These are phyloP conservation scores for Entomortierella chlamydospora DNA, from an alignment of 192 early-diverging fungal species.

Conservation along the genomic window DNA sequence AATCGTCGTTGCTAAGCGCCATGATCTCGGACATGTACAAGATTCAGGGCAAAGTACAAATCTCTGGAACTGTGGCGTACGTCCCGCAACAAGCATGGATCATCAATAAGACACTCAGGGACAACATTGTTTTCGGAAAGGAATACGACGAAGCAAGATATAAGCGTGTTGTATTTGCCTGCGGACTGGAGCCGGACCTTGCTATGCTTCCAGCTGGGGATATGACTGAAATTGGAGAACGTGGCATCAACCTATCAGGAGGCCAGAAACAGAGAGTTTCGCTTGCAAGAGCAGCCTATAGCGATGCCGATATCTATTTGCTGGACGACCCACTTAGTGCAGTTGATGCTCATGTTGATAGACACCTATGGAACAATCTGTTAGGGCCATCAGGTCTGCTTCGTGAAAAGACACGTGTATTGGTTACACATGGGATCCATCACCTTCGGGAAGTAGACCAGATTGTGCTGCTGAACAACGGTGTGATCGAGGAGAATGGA, in stretches of 20 bases:
- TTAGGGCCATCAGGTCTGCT: constrained; percentile 32
- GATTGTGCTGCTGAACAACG: constrained; percentile 60
- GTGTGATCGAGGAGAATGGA: constrained; percentile 64
- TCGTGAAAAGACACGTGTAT: constrained; percentile 70
- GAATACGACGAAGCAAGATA: constrained; percentile 73
- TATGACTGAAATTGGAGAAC: constrained; percentile 73
- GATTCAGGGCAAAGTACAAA: constrained; percentile 65
- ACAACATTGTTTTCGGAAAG: constrained; percentile 92
- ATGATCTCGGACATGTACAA: constrained; percentile 91
- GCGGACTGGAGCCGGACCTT: constrained; percentile 79
- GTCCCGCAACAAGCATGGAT: constrained; percentile 93
- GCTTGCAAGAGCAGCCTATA: constrained; percentile 85
- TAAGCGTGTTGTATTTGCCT: constrained; percentile 71
- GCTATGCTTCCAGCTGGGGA: constrained; percentile 74
- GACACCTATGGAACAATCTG: constrained; percentile 59
- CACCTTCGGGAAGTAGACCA: constrained; percentile 58
- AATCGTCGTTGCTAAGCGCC: constrained; percentile 59
- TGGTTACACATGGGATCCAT: constrained; percentile 66
- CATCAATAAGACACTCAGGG: constrained; percentile 89
- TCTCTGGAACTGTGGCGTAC: constrained; percentile 79
- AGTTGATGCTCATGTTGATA: constrained; percentile 62
- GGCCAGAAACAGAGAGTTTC: constrained; percentile 83
- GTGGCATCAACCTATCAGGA: constrained; percentile 73
- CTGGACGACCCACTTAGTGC: constrained; percentile 84
- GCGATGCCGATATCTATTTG: constrained; percentile 73